Evolutionary conservation across 1,139 yeast genomes (phyloP).

Genomic region (Diutina catenulata): DNA sequence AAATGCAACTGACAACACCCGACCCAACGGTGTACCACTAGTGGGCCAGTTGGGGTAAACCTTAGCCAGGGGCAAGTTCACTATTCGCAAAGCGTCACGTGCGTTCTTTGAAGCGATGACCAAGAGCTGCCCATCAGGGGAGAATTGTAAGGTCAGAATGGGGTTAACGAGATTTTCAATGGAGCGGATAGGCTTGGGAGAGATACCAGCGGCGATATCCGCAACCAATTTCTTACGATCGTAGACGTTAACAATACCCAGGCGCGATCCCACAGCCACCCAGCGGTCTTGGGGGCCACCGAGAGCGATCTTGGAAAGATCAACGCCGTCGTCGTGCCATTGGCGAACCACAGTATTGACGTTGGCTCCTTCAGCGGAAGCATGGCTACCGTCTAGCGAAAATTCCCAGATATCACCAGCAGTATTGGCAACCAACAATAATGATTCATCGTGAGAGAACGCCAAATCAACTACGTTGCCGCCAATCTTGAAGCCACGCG

Average conservation of each 20-base stretch:
- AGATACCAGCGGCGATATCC: neutral
- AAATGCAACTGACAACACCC: slow-evolving; percentile 74
- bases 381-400: slow-evolving; percentile 24
- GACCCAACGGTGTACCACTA: slow-evolving; percentile 88
- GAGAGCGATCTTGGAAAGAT: slow-evolving; percentile 65
- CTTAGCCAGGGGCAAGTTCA: slow-evolving; percentile 79
- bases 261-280: slow-evolving; percentile 80
- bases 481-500: slow-evolving; percentile 78
- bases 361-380: slow-evolving; percentile 13
- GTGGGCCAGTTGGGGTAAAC: slow-evolving; percentile 97
- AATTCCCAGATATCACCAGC: slow-evolving; percentile 94
- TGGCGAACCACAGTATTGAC: slow-evolving; percentile 33
- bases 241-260: slow-evolving; percentile 84
- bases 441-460: slow-evolving; percentile 44
- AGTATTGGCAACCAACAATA: slow-evolving; percentile 53
- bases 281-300: slow-evolving; percentile 74
- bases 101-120: slow-evolving; percentile 79
- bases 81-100: slow-evolving; percentile 76
- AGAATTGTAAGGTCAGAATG: slow-evolving; percentile 61
- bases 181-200: slow-evolving; percentile 37
- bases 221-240: slow-evolving; percentile 33
- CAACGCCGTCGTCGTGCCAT: slow-evolving; percentile 86
- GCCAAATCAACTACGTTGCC: slow-evolving; percentile 76
- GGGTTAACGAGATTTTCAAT: slow-evolving; percentile 77
- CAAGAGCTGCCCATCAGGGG: slow-evolving; percentile 81